Conservation (phyloP, 768 basidiomycete species). For the Boletus pseudo-olivaceus region DNA sequence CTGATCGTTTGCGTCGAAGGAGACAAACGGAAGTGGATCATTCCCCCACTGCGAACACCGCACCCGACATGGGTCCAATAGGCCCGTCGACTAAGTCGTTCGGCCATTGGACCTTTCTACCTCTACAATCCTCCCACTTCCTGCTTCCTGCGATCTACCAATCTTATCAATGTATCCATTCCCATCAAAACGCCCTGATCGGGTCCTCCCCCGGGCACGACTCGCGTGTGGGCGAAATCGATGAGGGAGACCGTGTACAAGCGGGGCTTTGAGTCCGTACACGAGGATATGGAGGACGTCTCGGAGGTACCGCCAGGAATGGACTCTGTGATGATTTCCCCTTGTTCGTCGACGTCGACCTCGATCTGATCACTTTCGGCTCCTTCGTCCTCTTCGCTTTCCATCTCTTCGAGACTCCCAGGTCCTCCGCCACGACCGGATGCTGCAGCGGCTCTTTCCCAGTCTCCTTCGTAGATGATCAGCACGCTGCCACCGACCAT, state of each 20-base stretch:
- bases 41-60: too few relatives aligned
- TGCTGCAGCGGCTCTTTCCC: conserved; percentile 35
- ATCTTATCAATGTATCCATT: conserved; percentile 55
- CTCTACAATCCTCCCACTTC: conserved; percentile 31
- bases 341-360: conserved; percentile 31
- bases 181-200: conserved; percentile 79
- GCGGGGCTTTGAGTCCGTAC: conserved; percentile 6
- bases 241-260: conserved; percentile 71
- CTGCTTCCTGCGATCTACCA: conserved; percentile 58
- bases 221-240: conserved; percentile 88
- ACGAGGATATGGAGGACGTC: conserved; percentile 39
- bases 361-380: conserved; percentile 41
- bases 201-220: conserved; percentile 66
- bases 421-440: conserved; percentile 34
- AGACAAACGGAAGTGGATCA: background rate
- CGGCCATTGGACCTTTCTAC: background rate
- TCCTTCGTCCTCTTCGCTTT: conserved; percentile 35
- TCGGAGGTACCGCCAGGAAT: conserved; percentile 10
- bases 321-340: conserved; percentile 21
- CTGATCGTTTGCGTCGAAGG: background rate
- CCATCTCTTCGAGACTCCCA: conserved; percentile 8
- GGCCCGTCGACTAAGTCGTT: background rate
- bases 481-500: conserved; percentile 83
- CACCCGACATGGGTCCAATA: background rate
- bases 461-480: conserved; percentile 74